Evolutionary conservation across 805 yeast species (phyloP).

Genomic region (Grigorovia jiainica): DNA sequence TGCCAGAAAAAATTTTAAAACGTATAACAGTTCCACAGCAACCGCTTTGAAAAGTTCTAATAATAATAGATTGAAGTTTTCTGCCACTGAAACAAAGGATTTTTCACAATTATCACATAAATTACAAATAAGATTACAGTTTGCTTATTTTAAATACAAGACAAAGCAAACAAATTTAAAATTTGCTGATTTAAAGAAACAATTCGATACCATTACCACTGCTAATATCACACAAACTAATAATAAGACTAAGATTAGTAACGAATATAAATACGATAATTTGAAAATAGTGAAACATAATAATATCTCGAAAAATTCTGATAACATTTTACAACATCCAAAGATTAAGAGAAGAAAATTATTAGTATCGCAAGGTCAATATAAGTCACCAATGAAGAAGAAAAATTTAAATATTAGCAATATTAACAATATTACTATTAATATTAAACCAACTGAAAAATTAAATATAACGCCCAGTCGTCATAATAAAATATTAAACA

Average conservation of each 20-base stretch:
- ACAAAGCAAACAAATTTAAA: slow-evolving; percentile 36
- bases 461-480: neutral
- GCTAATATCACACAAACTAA: neutral
- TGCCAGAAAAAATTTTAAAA: neutral
- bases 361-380: slow-evolving; percentile 22
- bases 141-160: slow-evolving; percentile 44
- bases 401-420: neutral
- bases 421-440: neutral
- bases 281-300: neutral
- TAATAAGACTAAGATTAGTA: neutral
- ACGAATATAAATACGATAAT: neutral
- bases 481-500: neutral
- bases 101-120: slow-evolving; percentile 20
- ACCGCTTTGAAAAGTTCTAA: neutral
- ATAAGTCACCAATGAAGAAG: slow-evolving; percentile 15
- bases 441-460: neutral
- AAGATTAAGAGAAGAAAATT: slow-evolving; percentile 16
- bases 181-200: slow-evolving; percentile 11
- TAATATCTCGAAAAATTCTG: neutral
- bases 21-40: neutral
- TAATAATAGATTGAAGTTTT: slow-evolving; percentile 1
- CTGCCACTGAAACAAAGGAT: slow-evolving; percentile 5
- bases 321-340: neutral
- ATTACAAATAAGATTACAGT: slow-evolving; percentile 38
- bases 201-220: neutral